These are phyloP conservation scores for Naganishia cerealis DNA, from an alignment of 1,284 basidiomycete genomes.

Conservation along the genomic window DNA sequence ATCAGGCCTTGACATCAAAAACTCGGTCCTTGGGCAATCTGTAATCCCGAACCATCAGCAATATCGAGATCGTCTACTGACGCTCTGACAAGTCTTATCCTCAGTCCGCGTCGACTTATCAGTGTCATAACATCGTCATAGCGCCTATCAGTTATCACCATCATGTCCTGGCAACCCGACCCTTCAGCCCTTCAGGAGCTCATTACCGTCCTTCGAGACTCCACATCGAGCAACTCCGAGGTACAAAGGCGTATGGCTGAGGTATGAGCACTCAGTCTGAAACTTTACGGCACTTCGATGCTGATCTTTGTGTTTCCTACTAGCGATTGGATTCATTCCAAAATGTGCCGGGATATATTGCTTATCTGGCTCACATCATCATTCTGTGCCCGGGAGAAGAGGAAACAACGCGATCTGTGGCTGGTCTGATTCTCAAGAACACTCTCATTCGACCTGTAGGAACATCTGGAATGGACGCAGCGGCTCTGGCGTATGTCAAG, in stretches of 20 bases:
- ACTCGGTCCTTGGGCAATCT: neutral
- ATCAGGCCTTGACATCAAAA: neutral
- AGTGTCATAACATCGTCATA: neutral
- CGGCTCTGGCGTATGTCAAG: slow-evolving; percentile 75
- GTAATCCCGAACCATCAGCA: neutral
- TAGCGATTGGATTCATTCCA: slow-evolving; percentile 27
- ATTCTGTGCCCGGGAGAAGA: slow-evolving; percentile 67
- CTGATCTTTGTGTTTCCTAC: neutral
- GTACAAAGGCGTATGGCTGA: slow-evolving; percentile 54
- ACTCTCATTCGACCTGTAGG: slow-evolving; percentile 57
- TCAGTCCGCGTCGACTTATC: neutral
- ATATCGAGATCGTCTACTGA: neutral
- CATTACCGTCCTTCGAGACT: slow-evolving; percentile 53
- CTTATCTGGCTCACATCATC: slow-evolving; percentile 92
- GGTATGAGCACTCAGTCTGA: slow-evolving; percentile 41
- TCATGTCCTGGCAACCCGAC: slow-evolving; percentile 53
- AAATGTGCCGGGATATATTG: slow-evolving; percentile 85
- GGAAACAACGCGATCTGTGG: slow-evolving; percentile 87
- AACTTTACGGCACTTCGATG: no score
- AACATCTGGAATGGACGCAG: slow-evolving; percentile 39
- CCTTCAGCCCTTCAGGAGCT: slow-evolving; percentile 53
- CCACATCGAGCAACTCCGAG: slow-evolving; percentile 51
- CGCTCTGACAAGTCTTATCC: neutral
- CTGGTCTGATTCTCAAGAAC: slow-evolving; percentile 96
- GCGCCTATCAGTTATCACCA: neutral